Evolutionary conservation across 345 rosid species (phyloP), one percentile per base, ranked within the genome.

Genomic region (Aegle marmelos): DNA sequence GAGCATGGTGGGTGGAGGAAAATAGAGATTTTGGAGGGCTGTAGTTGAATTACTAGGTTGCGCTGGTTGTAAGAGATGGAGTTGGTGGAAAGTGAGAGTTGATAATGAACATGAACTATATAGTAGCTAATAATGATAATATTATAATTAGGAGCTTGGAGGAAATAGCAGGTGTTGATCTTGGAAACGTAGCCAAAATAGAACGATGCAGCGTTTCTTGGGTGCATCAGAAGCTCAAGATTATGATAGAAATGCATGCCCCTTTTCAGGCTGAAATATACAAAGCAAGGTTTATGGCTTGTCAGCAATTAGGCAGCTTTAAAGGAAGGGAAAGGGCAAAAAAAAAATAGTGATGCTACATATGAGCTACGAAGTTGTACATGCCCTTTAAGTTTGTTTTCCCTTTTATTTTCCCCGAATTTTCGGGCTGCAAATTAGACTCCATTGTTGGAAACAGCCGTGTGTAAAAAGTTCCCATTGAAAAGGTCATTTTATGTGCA

Each of bases 11-110:
- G 62, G n/a, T 60, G 36, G 63, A 21, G 28, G 13, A 28, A 19
- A 22, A 53, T 10, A 48, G 33, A 33, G 16, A 31, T 39, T 59
- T 56, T 37, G 76, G 36, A 48, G 59, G 14, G 58, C 75, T 72
- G 28, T 33, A 56, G 74, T 71, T 72, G 63, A 28, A 68, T 50
- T 68, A n/a, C 8, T 6, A 68, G 31, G 69, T n/a, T 65, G 50
- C 0, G 2, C 41, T 34, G 73, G 36, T 69, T 56, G 62, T 72
- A 53, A 71, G 74, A 71, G 74, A 31, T 33, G 64, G 28, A 33
- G 75, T 72, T 31, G 75, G 63, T 72, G 50, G 64, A 25, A 34
- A 34, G 60, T 57, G 48, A 33, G 34, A 45, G 34, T 72, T 62
- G 33, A 63, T 36, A 16, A 31, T 61, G 13, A 16, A 69, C 50